Evolutionary conservation across 2,329 filamentous ascomycete species (phyloP).

Genomic region (Ascochyta koolunga): DNA sequence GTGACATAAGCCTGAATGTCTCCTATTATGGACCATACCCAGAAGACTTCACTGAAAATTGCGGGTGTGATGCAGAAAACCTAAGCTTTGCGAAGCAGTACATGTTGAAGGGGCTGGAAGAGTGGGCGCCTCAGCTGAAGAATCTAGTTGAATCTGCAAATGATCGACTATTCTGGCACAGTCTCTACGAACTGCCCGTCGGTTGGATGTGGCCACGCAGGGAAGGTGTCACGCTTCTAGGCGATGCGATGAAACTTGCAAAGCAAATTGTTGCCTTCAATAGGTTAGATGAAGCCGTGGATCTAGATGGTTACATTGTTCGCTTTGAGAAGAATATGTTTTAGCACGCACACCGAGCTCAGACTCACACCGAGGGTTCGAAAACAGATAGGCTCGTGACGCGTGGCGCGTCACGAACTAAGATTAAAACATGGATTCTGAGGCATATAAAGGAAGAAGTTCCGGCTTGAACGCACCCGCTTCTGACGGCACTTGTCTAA

Average conservation of each 20-base stretch:
- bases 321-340: constrained; percentile 50
- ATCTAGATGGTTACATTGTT: constrained; percentile 35
- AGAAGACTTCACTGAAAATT: constrained; percentile 32
- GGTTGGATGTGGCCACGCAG: constrained; percentile 47
- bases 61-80: constrained; percentile 30
- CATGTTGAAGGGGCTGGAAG: constrained; percentile 31
- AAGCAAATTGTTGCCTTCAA: constrained; percentile 40
- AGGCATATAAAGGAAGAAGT: constrained; percentile 21
- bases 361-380: constrained; percentile 51
- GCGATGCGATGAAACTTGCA: constrained; percentile 46
- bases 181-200: constrained; percentile 50
- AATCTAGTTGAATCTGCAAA: constrained; percentile 33
- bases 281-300: constrained; percentile 1
- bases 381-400: constrained; percentile 58
- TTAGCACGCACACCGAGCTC: constrained; percentile 40
- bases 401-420: constrained; percentile 51
- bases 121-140: constrained; percentile 39
- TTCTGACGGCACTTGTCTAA: constrained; percentile 23
- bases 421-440: constrained; percentile 49
- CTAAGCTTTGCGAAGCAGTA: constrained; percentile 20
- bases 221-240: constrained; percentile 48
- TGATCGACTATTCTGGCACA: constrained; percentile 27
- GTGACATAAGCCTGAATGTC: constrained; percentile 42
- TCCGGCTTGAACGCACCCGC: constrained; percentile 23
- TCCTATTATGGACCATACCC: constrained; percentile 26